Evolutionary conservation across 441 rosid genomes (phyloP).

Genomic region (Populus hybrid): DNA sequence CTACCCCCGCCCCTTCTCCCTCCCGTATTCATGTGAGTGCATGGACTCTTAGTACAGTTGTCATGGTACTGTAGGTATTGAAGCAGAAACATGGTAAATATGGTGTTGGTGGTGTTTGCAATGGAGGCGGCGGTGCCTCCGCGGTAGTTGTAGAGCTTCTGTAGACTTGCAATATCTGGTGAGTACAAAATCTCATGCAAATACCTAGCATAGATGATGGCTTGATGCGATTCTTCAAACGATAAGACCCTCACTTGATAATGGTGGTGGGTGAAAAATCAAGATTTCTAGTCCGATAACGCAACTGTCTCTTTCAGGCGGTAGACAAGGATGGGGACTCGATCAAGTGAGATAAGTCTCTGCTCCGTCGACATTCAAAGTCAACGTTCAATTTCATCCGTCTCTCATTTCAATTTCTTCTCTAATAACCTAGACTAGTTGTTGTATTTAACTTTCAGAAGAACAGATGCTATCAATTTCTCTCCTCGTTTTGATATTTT

Average conservation of each 20-base stretch:
- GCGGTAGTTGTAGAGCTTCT: constrained; percentile 81
- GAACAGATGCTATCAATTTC: not conserved
- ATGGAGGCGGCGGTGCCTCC: constrained; percentile 99
- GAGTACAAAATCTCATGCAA: constrained; percentile 8
- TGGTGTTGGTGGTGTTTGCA: constrained; percentile 92
- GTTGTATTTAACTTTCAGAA: not conserved
- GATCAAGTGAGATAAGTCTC: not conserved
- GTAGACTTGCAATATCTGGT: constrained; percentile 30
- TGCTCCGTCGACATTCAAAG: too few species aligned
- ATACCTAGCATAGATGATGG: not conserved
- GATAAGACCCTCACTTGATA: not conserved
- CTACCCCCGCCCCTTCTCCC: too few species aligned
- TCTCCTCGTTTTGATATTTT: not conserved
- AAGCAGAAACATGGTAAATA: constrained; percentile 69
- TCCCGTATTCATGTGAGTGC: not conserved
- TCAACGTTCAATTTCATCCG: not conserved
- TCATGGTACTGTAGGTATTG: constrained; percentile 45
- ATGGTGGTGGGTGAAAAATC: not conserved
- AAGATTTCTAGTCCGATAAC: not conserved
- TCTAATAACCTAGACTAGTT: constrained; percentile 12
- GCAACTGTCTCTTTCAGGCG: not conserved
- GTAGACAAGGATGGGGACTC: not conserved
- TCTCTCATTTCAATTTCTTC: not conserved
- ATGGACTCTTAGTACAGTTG: not conserved
- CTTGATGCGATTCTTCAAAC: not conserved